Conservation (phyloP, 2,329 filamentous ascomycete species). For the Botrytis aclada region DNA sequence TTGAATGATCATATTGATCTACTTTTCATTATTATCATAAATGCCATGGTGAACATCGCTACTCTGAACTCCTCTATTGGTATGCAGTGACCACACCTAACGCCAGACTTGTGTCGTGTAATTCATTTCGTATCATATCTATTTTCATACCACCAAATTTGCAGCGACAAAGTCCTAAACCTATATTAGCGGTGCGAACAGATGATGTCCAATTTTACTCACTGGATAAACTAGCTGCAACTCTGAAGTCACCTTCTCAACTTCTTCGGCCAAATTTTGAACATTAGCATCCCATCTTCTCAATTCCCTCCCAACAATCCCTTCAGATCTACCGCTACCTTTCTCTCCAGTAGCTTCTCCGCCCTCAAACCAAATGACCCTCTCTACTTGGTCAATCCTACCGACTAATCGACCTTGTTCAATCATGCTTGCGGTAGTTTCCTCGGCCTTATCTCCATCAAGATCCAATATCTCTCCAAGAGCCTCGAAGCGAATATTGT, state of each 20-base stretch:
- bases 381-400: conserved; percentile 90
- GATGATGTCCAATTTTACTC: conserved; percentile 34
- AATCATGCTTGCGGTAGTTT: conserved; percentile 91
- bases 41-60: conserved; percentile 9
- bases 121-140: conserved; percentile 20
- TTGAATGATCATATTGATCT: conserved; percentile 8
- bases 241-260: conserved; percentile 79
- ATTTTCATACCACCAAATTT: conserved; percentile 46
- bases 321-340: conserved; percentile 62
- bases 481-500: conserved; percentile 72
- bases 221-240: conserved; percentile 79
- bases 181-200: conserved; percentile 21
- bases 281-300: conserved; percentile 88
- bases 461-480: conserved; percentile 76
- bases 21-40: conserved; percentile 16
- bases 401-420: conserved; percentile 87
- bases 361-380: conserved; percentile 80
- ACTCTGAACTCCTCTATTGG: neutral
- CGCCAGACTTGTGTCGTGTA: conserved; percentile 25
- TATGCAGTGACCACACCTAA: conserved; percentile 26
- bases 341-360: conserved; percentile 68
- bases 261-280: conserved; percentile 79
- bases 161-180: conserved; percentile 54
- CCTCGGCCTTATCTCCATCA: conserved; percentile 77
- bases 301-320: conserved; percentile 66